Percentiles rank a stretch among this genome's conserved stretches.
Evolutionary conservation across 176 grass and related monocot species (phyloP).

Genomic region (Oryza longistaminata): DNA sequence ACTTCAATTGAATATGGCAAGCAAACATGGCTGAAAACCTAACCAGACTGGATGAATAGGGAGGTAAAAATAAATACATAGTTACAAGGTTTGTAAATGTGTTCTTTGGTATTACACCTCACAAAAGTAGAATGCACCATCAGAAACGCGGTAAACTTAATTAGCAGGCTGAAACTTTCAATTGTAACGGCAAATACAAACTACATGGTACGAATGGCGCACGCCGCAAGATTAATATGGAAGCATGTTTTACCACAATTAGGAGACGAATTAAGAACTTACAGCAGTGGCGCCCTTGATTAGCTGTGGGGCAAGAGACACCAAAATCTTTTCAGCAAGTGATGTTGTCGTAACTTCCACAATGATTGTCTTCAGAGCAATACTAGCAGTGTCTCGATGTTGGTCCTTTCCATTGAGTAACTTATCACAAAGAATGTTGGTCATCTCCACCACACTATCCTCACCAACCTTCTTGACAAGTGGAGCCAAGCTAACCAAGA

Average conservation of each 20-base stretch:
- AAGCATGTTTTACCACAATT: not conserved
- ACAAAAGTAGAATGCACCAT: not conserved
- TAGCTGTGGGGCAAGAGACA: constrained; percentile 76
- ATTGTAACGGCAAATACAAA: not conserved
- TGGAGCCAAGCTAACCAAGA: constrained; percentile 72
- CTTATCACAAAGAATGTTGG: constrained; percentile 89
- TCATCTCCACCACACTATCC: constrained; percentile 92
- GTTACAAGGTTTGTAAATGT: not conserved
- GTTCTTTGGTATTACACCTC: not conserved
- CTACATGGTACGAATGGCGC: not conserved
- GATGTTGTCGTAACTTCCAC: constrained; percentile 73
- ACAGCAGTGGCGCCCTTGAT: constrained; percentile 80
- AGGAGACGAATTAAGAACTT: constrained; percentile 35
- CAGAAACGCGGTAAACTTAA: not conserved
- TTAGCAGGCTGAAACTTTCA: not conserved
- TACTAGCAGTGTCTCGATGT: constrained; percentile 96
- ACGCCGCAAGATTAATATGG: not conserved
- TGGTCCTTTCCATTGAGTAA: constrained; percentile 95
- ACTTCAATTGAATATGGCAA: constrained; percentile 1
- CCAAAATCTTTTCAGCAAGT: constrained; percentile 88
- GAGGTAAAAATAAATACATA: not conserved
- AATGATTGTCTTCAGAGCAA: constrained; percentile 94
- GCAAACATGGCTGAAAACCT: not conserved
- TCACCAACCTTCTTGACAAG: constrained; percentile 92
- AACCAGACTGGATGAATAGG: not conserved